A percentile compares a stretch with the other conserved stretches of the same genome.
These are phyloP conservation scores for Senecio squalidus DNA, from an alignment of 140 eudicot genomes.

Conservation along the genomic window DNA sequence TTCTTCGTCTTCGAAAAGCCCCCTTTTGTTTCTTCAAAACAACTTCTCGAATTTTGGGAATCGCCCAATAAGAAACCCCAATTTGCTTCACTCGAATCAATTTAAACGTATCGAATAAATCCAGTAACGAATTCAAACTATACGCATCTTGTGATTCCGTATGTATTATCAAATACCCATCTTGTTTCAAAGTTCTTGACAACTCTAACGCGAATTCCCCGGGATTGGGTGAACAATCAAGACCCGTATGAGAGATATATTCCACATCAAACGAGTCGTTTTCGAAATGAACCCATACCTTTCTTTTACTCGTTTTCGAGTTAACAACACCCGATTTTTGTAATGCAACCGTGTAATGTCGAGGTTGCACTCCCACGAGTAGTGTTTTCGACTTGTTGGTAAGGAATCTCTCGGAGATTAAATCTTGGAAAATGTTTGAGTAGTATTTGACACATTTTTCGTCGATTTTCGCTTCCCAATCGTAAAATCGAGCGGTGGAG, in stretches of 20 bases:
- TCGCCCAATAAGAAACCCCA: conserved; percentile 6
- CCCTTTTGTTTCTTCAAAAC: conserved; percentile 34
- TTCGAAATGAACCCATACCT: conserved; percentile 14
- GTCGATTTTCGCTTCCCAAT: conserved; percentile 10
- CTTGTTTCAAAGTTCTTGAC: conserved; percentile 44
- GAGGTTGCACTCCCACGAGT: conserved; percentile 25
- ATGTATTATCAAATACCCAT: conserved; percentile 47
- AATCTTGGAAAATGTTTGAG: conserved; percentile 34
- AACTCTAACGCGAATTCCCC: conserved; percentile 39
- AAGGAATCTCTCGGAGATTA: conserved; percentile 33
- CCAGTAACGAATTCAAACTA: conserved; percentile 49
- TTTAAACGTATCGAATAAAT: conserved; percentile 37
- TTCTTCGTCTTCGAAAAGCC: conserved; percentile 5
- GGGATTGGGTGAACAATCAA: conserved; percentile 30
- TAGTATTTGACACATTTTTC: conserved; percentile 25
- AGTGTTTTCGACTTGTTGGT: conserved; percentile 34
- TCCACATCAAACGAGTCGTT: conserved; percentile 34
- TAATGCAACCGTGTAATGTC: conserved; percentile 22
- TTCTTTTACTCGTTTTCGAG: conserved; percentile 18
- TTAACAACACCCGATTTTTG: conserved; percentile 25
- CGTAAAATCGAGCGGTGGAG: not conserved
- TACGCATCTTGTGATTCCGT: conserved; percentile 42
- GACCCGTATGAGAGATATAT: conserved; percentile 31
- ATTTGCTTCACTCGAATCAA: conserved; percentile 35
- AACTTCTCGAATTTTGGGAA: conserved; percentile 36